Percentiles rank a stretch among this genome's conserved stretches.
Conservation (phyloP, 768 basidiomycete genomes). For the Podaxis sp. region DNA sequence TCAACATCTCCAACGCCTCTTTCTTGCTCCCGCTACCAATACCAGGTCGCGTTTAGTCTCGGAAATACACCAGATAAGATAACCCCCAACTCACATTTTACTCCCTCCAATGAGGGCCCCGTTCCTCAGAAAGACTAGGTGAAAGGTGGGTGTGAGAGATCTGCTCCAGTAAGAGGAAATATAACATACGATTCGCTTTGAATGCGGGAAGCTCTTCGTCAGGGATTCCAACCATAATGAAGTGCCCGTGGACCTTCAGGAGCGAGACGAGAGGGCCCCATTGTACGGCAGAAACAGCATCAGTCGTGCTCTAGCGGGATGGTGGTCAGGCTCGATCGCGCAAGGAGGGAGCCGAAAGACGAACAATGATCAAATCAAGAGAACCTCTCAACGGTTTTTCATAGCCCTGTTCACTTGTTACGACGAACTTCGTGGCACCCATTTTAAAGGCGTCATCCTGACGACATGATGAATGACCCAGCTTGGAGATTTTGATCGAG, state of each 20-base stretch:
- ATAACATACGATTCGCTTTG: constrained; percentile 27
- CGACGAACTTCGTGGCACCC: constrained; percentile 54
- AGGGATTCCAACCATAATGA: constrained; percentile 59
- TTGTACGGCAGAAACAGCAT: constrained; percentile 29
- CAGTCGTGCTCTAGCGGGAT: constrained; percentile 26
- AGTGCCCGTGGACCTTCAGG: constrained; percentile 51
- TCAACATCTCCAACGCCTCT: constrained; percentile 59
- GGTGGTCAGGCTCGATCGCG: not conserved
- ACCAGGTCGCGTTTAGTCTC: constrained; percentile 20
- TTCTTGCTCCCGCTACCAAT: constrained; percentile 54
- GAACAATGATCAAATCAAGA: constrained; percentile 52
- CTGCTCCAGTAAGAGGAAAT: constrained; percentile 25
- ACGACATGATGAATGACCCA: not conserved
- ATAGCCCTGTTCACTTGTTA: constrained; percentile 45
- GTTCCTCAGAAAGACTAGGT: constrained; percentile 24
- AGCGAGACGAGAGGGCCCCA: constrained; percentile 38
- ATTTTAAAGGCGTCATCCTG: constrained; percentile 54
- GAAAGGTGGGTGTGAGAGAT: not conserved
- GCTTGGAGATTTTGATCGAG: not conserved
- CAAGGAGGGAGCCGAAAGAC: not conserved
- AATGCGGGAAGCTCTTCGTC: constrained; percentile 45
- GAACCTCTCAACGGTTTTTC: constrained; percentile 25
- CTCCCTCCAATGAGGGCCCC: constrained; percentile 32
- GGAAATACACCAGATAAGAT: not conserved
- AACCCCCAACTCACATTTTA: constrained; percentile 22